These are phyloP conservation scores for Calamus simplicifolius DNA, from an alignment of 176 grass and related monocot species.

Conservation along the genomic window DNA sequence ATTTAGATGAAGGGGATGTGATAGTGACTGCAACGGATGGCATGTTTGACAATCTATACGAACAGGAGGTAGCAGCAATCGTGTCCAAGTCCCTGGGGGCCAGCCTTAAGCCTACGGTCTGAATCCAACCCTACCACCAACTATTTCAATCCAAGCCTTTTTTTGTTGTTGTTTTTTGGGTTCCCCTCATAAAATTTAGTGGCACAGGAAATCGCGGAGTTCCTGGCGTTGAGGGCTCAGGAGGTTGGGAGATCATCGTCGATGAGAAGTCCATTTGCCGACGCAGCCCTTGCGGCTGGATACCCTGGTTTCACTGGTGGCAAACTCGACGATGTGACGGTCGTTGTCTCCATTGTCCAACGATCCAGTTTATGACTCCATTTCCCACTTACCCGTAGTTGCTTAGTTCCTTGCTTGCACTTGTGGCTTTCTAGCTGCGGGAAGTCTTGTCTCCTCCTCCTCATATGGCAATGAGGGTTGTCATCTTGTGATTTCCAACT, in stretches of 20 bases:
- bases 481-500: too few relatives aligned
- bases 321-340: constrained; percentile 91
- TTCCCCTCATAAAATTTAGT: constrained; percentile 2
- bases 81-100: constrained; percentile 65
- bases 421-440: too few relatives aligned
- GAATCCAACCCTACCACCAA: neutral
- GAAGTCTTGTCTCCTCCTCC: too few relatives aligned
- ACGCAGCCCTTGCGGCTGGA: constrained; percentile 54
- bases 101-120: constrained; percentile 48
- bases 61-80: constrained; percentile 54
- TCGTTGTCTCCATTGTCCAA: constrained; percentile 72
- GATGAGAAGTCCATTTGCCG: constrained; percentile 66
- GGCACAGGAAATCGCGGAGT: constrained; percentile 63
- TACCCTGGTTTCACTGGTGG: constrained; percentile 73
- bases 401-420: too few relatives aligned
- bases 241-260: constrained; percentile 48
- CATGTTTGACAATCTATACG: constrained; percentile 81
- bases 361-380: constrained; percentile 22
- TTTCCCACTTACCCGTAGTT: too few relatives aligned
- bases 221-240: constrained; percentile 44
- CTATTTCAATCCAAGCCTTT: neutral
- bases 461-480: too few relatives aligned
- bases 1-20: constrained; percentile 64
- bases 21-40: constrained; percentile 84
- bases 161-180: neutral